Base-by-base conservation (phyloP, 768 basidiomycete genomes). In the Hebeloma cylindrosporum region DNA sequence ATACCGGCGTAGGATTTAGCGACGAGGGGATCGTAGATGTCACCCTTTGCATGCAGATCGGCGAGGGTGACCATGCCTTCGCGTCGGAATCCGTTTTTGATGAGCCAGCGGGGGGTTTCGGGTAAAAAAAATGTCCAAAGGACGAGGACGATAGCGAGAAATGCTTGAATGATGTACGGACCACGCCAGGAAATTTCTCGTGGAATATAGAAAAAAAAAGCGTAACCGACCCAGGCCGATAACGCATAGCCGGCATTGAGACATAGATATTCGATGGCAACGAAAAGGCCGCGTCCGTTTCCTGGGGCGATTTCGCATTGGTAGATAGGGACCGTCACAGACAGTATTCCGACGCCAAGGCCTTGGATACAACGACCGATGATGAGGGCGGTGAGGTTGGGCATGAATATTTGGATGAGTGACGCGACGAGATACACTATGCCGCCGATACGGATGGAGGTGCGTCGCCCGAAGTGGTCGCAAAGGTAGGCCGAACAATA, bases 161-260 rank as follows among this genome's bases (percentile, higher is more conserved):
- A 71, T 18, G 73, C 72, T 58, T 82, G 79, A 6, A 80, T 62
- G 48, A 74, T 66, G 56, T 77, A 80, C 1, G 78, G 76, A 29
- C 80, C 77, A 32, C 75, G 65, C 78, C 81, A 82, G 9, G 76
- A 71, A 44, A 73, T 70, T 54, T 75, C 73, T 3, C 63, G 68
- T 11, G 70, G 69, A 47, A 68, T 67, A 23, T 53, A 44, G 36
- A 74, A 70, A 53, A 72, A 79, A 61, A 78, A 79, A 7, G 57
- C 70, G 48, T 70, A 77, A 25, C 75, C 73, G 36, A 72, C 67
- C 75, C 74, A 73, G n/a, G 73, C 60, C 21, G 73, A 70, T 14
- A 72, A 53, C 7, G 71, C 75, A 57, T 74, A 80, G 38, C 73
- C 80, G 40, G 61, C 40, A 57, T 77, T 79, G 9, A 78, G 62